A percentile compares a stretch with the other conserved stretches of the same genome.
Conservation (phyloP, 805 yeast species). For the Candida nonsorbophila region DNA sequence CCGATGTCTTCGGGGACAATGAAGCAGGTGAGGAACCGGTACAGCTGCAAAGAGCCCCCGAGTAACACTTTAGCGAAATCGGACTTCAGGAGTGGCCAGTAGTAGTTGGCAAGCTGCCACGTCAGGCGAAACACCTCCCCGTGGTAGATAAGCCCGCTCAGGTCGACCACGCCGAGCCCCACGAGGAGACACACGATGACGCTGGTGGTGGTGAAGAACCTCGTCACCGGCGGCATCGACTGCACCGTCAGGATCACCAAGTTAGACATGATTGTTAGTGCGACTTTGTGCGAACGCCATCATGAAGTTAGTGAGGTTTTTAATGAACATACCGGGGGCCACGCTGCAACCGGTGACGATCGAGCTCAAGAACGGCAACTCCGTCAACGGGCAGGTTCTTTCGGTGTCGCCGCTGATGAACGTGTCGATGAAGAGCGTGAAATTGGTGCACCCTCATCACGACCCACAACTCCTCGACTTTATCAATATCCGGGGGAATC, state of each 20-base stretch:
- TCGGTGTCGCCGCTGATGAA: constrained; percentile 91
- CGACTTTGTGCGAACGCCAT: no score
- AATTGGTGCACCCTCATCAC: constrained; percentile 66
- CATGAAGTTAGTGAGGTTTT: constrained; percentile 68
- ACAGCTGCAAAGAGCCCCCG: no score
- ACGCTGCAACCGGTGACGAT: constrained; percentile 83
- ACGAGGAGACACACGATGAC: constrained; percentile 34
- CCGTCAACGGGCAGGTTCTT: constrained; percentile 76
- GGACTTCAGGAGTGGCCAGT: no score
- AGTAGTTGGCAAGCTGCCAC: no score
- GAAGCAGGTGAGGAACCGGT: constrained; percentile 47
- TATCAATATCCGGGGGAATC: constrained; percentile 85
- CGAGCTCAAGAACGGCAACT: constrained; percentile 87
- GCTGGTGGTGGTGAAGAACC: constrained; percentile 48
- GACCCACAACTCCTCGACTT: constrained; percentile 68
- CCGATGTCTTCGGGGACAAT: constrained; percentile 36
- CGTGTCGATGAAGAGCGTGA: constrained; percentile 72
- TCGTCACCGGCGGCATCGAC: constrained; percentile 64
- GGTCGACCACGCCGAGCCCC: no score
- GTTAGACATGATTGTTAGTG: no score
- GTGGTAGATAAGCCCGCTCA: no score
- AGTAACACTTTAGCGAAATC: no score
- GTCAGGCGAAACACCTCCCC: no score
- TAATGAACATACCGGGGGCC: constrained; percentile 64
- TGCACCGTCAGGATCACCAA: constrained; percentile 5